Base-by-base conservation (phyloP, 306 rosid genomes). In the Dalbergia cultrata region DNA sequence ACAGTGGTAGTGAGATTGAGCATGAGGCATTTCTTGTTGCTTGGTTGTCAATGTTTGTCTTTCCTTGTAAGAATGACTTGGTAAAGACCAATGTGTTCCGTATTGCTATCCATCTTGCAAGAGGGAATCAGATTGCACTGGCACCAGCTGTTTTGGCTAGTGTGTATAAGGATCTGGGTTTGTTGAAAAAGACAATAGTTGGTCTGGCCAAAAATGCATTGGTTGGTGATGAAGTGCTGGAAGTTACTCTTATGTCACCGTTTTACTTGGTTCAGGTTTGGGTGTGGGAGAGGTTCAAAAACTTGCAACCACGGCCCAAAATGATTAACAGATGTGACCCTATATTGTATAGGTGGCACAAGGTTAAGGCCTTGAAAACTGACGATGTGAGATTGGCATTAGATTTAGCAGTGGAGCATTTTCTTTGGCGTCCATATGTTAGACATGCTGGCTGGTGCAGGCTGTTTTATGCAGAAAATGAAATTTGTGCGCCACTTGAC, bases 281-380 rank as follows among this genome's bases (percentile, higher is more conserved):
- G 95, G 87, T 54, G 9, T 89, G 87, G 93, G 95, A 90, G 80
- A 89, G 95, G 52, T 61, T 91, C 72, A 14, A 21, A 16, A 64
- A 64, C 56, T 49, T 90, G 33, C 81, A 83, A 56, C 92, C 90
- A 49, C n/a, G 67, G 8, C 85, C 86, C 0, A 64, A 56, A 1
- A 3, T 13, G 26, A 21, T 57, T 26, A 44, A 33, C 53, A 0
- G 1, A 34, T 83, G 41, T 1, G 75, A 85, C 33, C 82, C 88
- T 50, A 1, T 70, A 43, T 26, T 87, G 66, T 78, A 78, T 43
- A 79, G 80, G 80, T 88, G 91, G 90, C 76, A 87, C 43, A 52
- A 19, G 33, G 83, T 83, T 19, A 66, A 5, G 63, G 63, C 80
- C 16, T 37, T 64, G 77, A 47, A 74, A 58, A 22, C 77, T 77